Evolutionary conservation across 2,329 filamentous ascomycete species (phyloP), one percentile per base, ranked within the genome.

Genomic region (Penicillium sp.): DNA sequence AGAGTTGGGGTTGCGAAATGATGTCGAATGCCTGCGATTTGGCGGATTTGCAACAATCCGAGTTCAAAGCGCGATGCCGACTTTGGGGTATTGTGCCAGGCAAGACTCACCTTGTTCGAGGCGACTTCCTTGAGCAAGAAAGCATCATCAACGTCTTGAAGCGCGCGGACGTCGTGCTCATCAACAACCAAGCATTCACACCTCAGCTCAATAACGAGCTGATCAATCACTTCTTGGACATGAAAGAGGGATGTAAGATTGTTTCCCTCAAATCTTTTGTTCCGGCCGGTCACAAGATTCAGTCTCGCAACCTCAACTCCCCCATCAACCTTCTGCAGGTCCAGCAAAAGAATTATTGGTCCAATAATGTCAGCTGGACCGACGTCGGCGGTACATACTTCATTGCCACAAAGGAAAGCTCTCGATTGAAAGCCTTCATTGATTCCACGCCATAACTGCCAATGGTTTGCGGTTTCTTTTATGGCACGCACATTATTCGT

Each of bases 171-270:
- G 92, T 97, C n/a, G 85, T 99, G 16, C 83, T 99, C 24, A 93
- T 97, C 65, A 99, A 99, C 79, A 99, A 99, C 75, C 92, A 97
- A 75, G 94, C 92, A 2, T 99, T 99, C 74, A 92, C 88, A 5
- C 88, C 92, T 13, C 82, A 88, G 63, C 83, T 97, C 51, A 99
- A 97, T 74, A 88, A 90, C 67, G 84, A 86, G 57, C 80, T 99
- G 43, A 85, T 93, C 61, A 86, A 90, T 64, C 90, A 96, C 78
- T 97, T 99, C 67, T 78, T 99, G 56, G 94, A 99, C 67, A 79
- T 97, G 58, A 97, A 97, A 75, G 83, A 89, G 50, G 93, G 93
- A 3, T 92, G 89, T 73, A 88, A 89, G 72, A 89, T 99, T 53
- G 88, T 97, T 40, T 96, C 91, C 48, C 81, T 99, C 55, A 95